Base-by-base conservation (phyloP, 331 rosid genomes). In the Acacia pycnantha region DNA sequence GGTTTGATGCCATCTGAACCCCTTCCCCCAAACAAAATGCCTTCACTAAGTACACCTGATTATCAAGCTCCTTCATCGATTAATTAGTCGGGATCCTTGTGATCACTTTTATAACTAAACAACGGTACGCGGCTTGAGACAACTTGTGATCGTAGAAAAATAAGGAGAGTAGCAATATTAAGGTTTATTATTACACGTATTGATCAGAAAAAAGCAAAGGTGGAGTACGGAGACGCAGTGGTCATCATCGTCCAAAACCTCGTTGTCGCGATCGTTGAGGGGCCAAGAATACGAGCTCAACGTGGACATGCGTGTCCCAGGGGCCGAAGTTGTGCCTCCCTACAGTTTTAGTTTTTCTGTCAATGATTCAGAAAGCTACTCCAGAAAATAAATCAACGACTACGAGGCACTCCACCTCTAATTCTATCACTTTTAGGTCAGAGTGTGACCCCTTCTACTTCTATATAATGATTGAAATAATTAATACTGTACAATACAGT, bases 261-360 rank as follows among this genome's bases (percentile, higher is more conserved):
- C 41, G 40, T 61, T 71, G 41, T 74, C 41, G n/a, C n/a, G n/a
- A n/a, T n/a, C n/a, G 50, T 61, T 71, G 50, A 62, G 50, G 70
- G 72, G 62, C 19, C 31, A 64, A 83, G 61, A 58, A 81, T 33
- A 70, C 8, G 31, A 79, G 35, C 61, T 58, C 69, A 73, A 73
- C 90, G 83, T 84, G 90, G 68, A 73, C 89, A 85, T 84, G 90
- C 88, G 86, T 53, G 43, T 14, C n/a, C 43, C 43, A 76, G 74
- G 85, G 92, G 90, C 89, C 84, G 88, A 33, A 66, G 43, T 33
- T 15, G 2, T 4, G 37, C 21, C 29, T 27, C 29, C 29, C 3
- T 4, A 13, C 37, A 10, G 10, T 10, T 58, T 3, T 29, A 2
- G 41, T 64, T 64, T 22, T 29, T 1, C n/a, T 64, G 70, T 14